Evolutionary conservation across 1,139 yeast genomes (phyloP), one percentile per base, ranked within the genome.

Genomic region (Pneumocystis canis): DNA sequence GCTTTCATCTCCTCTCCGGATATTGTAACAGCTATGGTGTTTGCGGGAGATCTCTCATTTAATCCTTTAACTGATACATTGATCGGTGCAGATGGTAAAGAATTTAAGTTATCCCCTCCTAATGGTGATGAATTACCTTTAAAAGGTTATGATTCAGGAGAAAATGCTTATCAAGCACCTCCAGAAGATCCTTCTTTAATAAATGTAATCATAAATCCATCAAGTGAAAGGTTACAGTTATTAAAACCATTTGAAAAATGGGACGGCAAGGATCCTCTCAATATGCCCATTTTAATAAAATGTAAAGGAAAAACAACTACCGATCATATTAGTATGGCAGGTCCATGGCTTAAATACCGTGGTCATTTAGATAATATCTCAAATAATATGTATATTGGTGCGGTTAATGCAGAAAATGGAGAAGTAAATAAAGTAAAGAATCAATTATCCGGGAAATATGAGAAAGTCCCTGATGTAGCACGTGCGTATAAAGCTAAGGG

Each of bases 301-400:
- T 88, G 97, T 71, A 81, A 85, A 70, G 97, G 97, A 80, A 92
- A 92, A 84, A 89, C 97, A 77, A 92, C 98, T 74, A 92, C 98
- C 72, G 98, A 92, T 80, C 97, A 92, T 81, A 92, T 92, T 74
- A 90, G 97, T 74, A 89, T 88, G 94, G 98, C 98, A 76, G 98
- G 98, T 80, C 97, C 97, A 76, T 92, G 98, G 98, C 88, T 92
- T 83, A 92, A 92, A 82, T 92, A 92, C 95, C 89, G 97, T 83
- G 98, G 98, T 81, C 98, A 92, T 82, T 83, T 92, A 80, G 94
- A 89, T 81, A 92, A 92, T 85, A 92, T 92, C 76, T 89, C 97
- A 73, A 89, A 90, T 83, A 92, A 92, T 83, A 89, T 90, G 81
- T 89, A 92, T 97, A 92, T 92, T 82, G 98, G 98, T 81, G 98